Base-by-base conservation (phyloP, 345 rosid genomes). In the Cardiospermum halicacabum region DNA sequence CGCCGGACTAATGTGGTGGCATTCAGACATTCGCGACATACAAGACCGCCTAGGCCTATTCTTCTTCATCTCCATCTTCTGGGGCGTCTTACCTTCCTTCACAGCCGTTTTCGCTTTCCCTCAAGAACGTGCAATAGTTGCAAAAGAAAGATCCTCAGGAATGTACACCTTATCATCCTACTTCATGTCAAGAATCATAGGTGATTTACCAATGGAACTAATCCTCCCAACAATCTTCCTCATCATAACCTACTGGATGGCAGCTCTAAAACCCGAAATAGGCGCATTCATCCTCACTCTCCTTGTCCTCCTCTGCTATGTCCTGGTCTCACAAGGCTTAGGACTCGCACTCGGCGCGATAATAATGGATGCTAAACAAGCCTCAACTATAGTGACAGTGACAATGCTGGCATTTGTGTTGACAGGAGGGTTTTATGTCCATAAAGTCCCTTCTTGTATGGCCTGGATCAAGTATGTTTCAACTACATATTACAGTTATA, bases 1-100 rank as follows among this genome's bases (percentile, higher is more conserved):
- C n/a, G 82, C 79, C 1, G 89, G 94, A 22, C 60, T 84, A 15
- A 90, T 93, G 95, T 93, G 97, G 97, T 93, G 98, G 98, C 98
- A 81, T 60, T 93, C 97, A 0, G 91, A 88, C 77, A 78, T 64
- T 47, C 69, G 47, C 0, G 88, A 86, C 25, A 67, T 94, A 54
- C 95, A 87, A 66, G 99, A 94, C 45, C 91, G 96, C 27, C 69
- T 89, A 3, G 98, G 98, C 13, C 84, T 92, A 69, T 89, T 93
- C 39, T 93, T 84, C 78, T 93, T 83, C 81, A 78, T 86, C 25
- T 77, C 94, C 15, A 86, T 93, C 69, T 93, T 93, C 53, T 93
- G 98, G 97, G 98, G 98, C 0, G 98, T 93, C 19, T 76, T 89
- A 72, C 98, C 98, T 0, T 86, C 98, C 13, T 90, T 86, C 59